These are phyloP conservation scores for Exophiala phaeomuriformis DNA, from an alignment of 2,329 filamentous ascomycete genomes.

Conservation along the genomic window DNA sequence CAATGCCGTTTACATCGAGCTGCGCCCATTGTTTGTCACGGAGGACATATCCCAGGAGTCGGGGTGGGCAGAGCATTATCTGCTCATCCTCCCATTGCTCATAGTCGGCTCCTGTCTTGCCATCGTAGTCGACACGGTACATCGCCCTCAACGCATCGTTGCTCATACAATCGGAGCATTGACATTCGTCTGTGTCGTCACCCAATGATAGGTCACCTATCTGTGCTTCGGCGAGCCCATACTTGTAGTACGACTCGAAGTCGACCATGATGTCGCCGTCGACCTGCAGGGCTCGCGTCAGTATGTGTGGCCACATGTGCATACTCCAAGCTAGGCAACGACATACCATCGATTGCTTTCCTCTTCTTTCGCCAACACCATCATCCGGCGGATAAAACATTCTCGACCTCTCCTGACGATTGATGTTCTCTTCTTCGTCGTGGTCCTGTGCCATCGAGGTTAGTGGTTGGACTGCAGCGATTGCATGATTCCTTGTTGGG, in stretches of 20 bases:
- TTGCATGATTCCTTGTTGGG: no score
- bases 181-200: not conserved
- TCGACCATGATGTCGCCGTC: constrained; percentile 1
- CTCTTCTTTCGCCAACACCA: no score
- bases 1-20: not conserved
- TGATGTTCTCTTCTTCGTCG: no score
- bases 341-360: not conserved
- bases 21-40: constrained; percentile 10
- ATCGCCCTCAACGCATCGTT: not conserved
- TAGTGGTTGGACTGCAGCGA: no score
- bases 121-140: not conserved
- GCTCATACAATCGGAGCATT: not conserved
- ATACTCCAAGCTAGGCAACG: not conserved
- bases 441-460: no score
- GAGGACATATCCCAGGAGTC: constrained; percentile 6
- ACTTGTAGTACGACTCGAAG: constrained; percentile 1
- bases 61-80: constrained; percentile 4
- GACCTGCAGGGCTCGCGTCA: not conserved
- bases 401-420: no score
- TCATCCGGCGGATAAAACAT: no score
- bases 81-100: constrained; percentile 2
- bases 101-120: not conserved
- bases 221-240: not conserved
- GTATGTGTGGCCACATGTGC: not conserved
- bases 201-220: not conserved